Evolutionary conservation across 768 basidiomycete species (phyloP).

Genomic region (Multifurca ochricompacta): DNA sequence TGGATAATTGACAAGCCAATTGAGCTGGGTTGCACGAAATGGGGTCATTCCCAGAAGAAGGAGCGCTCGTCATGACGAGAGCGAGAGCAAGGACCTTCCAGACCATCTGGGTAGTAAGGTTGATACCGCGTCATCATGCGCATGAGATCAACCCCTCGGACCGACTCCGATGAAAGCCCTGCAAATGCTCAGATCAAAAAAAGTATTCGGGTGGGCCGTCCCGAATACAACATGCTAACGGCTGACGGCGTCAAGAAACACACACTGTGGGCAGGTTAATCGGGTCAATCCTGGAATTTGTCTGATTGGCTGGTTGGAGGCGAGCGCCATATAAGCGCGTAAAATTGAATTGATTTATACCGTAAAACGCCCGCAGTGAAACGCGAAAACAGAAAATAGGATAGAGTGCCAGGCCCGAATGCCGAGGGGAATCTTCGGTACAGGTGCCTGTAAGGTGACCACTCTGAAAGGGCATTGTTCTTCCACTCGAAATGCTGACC

Average conservation of each 20-base stretch:
- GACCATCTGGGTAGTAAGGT: too few species aligned
- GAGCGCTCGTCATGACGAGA: too few species aligned
- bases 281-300: too few species aligned
- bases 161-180: neutral
- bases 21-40: neutral
- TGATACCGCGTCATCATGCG: conserved; percentile 5
- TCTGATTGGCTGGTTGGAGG: too few species aligned
- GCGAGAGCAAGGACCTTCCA: too few species aligned
- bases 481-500: neutral
- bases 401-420: neutral
- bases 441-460: neutral
- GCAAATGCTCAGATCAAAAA: neutral
- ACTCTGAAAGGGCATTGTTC: neutral
- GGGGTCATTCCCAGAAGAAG: neutral
- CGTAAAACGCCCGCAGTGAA: too few species aligned
- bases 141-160: neutral
- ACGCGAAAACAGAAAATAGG: neutral
- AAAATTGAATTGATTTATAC: too few species aligned
- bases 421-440: neutral
- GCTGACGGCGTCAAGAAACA: neutral
- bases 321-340: too few species aligned
- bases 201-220: neutral
- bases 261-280: too few species aligned
- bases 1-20: neutral
- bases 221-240: neutral